These are phyloP conservation scores for Russula sp. DNA, from an alignment of 768 basidiomycete species.

Conservation along the genomic window DNA sequence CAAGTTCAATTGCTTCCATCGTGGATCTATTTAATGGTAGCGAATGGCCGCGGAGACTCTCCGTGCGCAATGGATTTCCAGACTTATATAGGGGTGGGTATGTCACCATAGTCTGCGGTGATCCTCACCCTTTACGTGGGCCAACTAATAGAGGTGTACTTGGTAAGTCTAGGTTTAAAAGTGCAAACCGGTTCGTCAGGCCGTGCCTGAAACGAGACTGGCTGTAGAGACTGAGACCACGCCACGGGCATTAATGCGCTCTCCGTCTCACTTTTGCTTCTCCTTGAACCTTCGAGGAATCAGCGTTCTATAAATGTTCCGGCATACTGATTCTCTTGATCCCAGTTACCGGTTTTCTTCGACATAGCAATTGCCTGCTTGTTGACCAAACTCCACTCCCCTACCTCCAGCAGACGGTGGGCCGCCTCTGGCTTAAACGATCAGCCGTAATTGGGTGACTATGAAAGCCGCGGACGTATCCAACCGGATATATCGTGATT, in stretches of 20 bases:
- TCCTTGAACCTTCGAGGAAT: background rate
- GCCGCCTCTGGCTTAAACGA: background rate
- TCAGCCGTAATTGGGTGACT: background rate
- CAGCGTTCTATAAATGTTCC: background rate
- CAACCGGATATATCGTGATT: slow-evolving; percentile 6
- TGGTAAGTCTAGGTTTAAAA: background rate
- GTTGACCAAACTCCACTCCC: background rate
- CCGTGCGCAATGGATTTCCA: too few species aligned
- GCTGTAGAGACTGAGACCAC: background rate
- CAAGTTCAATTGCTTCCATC: too few species aligned
- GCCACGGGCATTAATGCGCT: background rate
- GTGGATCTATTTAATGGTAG: too few species aligned
- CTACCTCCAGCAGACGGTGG: slow-evolving; percentile 1
- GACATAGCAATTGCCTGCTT: slow-evolving; percentile 1
- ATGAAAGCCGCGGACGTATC: slow-evolving; percentile 9
- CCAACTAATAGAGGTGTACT: too few species aligned
- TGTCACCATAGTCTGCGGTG: too few species aligned
- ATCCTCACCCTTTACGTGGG: too few species aligned
- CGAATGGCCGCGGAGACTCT: too few species aligned
- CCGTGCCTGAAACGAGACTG: background rate
- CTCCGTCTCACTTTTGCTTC: background rate
- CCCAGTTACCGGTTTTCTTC: slow-evolving; percentile 1
- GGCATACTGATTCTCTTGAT: background rate
- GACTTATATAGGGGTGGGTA: too few species aligned
- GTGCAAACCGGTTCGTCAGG: background rate